phyloP scores from a whole-genome alignment of 768 basidiomycete genomes.

The Podaxis rugospora region DNA sequence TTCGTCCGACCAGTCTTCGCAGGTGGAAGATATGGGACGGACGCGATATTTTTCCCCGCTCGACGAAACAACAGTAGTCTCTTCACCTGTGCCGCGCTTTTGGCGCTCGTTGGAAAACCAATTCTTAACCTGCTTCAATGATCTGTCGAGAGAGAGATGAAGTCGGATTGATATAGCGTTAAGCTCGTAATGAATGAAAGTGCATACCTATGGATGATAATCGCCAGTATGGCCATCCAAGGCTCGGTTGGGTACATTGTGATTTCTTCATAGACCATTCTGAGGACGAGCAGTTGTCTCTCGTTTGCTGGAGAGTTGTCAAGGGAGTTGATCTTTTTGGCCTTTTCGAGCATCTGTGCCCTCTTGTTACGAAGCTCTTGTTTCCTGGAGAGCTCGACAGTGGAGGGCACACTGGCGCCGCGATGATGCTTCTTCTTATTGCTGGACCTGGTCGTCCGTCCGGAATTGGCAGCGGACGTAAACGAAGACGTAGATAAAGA shows the following conservation, averaged over 20 bases:
- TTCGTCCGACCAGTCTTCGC: constrained; percentile 55
- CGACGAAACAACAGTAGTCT: constrained; percentile 31
- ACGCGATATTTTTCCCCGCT: constrained; percentile 44
- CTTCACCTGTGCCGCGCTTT: constrained; percentile 36
- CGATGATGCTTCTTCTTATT: constrained; percentile 16
- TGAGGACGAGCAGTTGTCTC: constrained; percentile 53
- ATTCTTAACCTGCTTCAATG: constrained; percentile 59
- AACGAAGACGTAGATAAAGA: constrained; percentile 14
- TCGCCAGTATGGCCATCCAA: constrained; percentile 56
- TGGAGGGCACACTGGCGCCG: constrained; percentile 19
- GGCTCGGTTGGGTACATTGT: constrained; percentile 61
- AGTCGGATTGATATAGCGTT: not conserved
- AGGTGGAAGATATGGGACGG: constrained; percentile 41
- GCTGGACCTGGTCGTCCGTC: constrained; percentile 19
- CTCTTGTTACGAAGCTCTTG: constrained; percentile 28
- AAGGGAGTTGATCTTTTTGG: constrained; percentile 37
- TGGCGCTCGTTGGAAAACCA: constrained; percentile 68
- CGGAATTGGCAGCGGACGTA: constrained; percentile 19
- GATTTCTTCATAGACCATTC: constrained; percentile 62
- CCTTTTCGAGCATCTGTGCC: constrained; percentile 30
- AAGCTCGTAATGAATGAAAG: not conserved
- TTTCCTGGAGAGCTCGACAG: constrained; percentile 20
- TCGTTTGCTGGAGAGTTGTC: constrained; percentile 54
- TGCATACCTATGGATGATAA: constrained; percentile 50
- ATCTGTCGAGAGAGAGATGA: constrained; percentile 26